Evolutionary conservation across 2,329 filamentous ascomycete species (phyloP), one percentile per base, ranked within the genome.

Genomic region (Xylariaceae sp.): DNA sequence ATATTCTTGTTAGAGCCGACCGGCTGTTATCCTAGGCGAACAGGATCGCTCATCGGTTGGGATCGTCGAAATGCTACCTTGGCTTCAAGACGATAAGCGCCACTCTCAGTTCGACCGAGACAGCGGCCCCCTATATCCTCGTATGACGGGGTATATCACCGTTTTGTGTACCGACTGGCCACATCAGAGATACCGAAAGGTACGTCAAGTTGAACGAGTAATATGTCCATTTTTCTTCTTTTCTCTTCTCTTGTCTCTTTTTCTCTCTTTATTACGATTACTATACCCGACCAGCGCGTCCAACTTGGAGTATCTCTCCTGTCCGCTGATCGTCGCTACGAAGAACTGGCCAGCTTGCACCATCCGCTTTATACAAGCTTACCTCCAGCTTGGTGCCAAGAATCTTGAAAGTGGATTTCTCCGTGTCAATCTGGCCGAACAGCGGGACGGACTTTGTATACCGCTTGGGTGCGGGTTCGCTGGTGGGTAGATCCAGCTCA

Each of bases 321-420:
- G 80, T 84, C 62, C 75, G 71, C 58, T 77, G 75, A 66, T 96
- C 91, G 68, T 94, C 90, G 60, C 86, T 88, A 62, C 90, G 83
- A 69, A 97, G 75, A 4, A 94, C 89, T 39, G 92, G 89, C 92
- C 92, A 97, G 70, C 90, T 89, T 48, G 82, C 81, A 9, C 87
- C 88, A 67, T 92, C 88, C 2, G 86, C 87, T 75, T 86, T 86
- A 72, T 73, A 83, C 57, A 97, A 77, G 34, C 80, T 87, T 69
- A 96, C 77, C 75, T 97, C 92, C 55, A 97, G 77, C 78, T 97
- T 97, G 1, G 92, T 95, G 30, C 90, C 90, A 73, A 96, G 80
- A 60, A 97, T 85, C 75, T 89, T 91, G 78, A 85, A 93, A 58
- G 82, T 81, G 66, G 88, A 91, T 73, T 89, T 86, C 59, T 84